A percentile compares a stretch with the other conserved stretches of the same genome.
Conservation (phyloP, 2,329 filamentous ascomycete genomes). For the Colletotrichum sp. region DNA sequence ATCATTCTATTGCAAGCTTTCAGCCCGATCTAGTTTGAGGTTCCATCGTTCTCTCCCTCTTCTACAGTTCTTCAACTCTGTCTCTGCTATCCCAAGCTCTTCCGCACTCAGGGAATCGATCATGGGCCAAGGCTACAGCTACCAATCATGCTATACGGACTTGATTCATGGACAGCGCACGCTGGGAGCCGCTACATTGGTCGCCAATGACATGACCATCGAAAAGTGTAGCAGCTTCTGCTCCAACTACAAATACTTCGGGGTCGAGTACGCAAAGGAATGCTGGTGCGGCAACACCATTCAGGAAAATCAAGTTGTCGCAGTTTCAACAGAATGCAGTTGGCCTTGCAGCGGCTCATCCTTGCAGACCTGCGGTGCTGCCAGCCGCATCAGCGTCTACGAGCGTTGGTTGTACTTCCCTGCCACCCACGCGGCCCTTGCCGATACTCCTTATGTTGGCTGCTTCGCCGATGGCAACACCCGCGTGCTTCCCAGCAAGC, state of each 20-base stretch:
- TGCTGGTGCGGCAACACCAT: constrained; percentile 22
- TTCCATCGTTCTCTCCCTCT: not conserved
- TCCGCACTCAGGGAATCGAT: not conserved
- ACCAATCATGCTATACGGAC: not conserved
- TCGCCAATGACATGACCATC: constrained; percentile 49
- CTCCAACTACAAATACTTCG: constrained; percentile 25
- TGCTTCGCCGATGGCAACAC: not conserved
- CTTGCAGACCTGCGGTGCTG: not conserved
- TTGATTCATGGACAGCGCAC: constrained; percentile 30
- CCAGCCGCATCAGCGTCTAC: not conserved
- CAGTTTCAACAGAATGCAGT: not conserved
- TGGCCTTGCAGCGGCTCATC: not conserved
- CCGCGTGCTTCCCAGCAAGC: constrained; percentile 33
- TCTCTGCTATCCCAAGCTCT: accelerated
- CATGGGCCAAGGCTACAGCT: not conserved
- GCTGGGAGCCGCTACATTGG: constrained; percentile 42
- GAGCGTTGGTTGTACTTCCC: not conserved
- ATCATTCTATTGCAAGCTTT: not conserved
- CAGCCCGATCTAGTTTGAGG: not conserved
- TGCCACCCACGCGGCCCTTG: not conserved
- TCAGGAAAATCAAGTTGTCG: not conserved
- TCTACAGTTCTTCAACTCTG: not conserved
- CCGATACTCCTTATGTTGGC: not conserved
- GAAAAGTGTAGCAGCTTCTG: constrained; percentile 56
- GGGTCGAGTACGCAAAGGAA: constrained; percentile 23